Percentiles rank a stretch among this genome's conserved stretches.
Evolutionary conservation across 495 filamentous ascomycete species (phyloP).

Genomic region (Hypoxylon trugodes): DNA sequence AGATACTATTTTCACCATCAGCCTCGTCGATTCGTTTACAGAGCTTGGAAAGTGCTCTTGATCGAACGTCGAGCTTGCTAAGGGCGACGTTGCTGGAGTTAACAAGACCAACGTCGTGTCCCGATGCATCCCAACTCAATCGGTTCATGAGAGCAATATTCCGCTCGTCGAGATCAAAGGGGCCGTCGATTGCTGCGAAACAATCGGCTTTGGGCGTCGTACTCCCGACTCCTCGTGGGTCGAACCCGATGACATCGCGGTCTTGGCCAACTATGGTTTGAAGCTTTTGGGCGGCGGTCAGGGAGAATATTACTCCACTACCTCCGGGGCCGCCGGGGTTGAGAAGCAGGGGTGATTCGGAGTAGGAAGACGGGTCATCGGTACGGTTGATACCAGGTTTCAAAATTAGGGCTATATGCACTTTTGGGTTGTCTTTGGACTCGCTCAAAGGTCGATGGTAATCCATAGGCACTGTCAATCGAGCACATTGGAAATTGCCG

Average conservation of each 20-base stretch:
- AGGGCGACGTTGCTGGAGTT: slow-evolving; percentile 51
- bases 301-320: slow-evolving; percentile 53
- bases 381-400: slow-evolving; percentile 59
- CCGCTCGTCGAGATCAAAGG: slow-evolving; percentile 28
- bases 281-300: slow-evolving; percentile 48
- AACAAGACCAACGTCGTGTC: slow-evolving; percentile 42
- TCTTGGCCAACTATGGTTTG: slow-evolving; percentile 52
- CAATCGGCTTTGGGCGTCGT: slow-evolving; percentile 46
- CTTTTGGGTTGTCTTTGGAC: slow-evolving; percentile 49
- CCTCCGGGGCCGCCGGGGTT: slow-evolving; percentile 61
- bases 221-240: slow-evolving; percentile 47
- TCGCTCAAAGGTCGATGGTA: slow-evolving; percentile 52
- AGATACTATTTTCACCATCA: slow-evolving; percentile 43
- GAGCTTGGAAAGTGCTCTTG: slow-evolving; percentile 44
- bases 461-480: slow-evolving; percentile 66
- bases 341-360: slow-evolving; percentile 35
- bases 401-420: slow-evolving; percentile 61
- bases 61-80: slow-evolving; percentile 40
- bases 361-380: slow-evolving; percentile 51
- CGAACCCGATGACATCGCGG: slow-evolving; percentile 48
- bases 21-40: slow-evolving; percentile 46
- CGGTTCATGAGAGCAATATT: slow-evolving; percentile 41
- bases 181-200: slow-evolving; percentile 36
- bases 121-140: slow-evolving; percentile 19
- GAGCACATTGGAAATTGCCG: slow-evolving; percentile 58